phyloP scores from a whole-genome alignment of 306 rosid genomes.

The Rosa rugosa region DNA sequence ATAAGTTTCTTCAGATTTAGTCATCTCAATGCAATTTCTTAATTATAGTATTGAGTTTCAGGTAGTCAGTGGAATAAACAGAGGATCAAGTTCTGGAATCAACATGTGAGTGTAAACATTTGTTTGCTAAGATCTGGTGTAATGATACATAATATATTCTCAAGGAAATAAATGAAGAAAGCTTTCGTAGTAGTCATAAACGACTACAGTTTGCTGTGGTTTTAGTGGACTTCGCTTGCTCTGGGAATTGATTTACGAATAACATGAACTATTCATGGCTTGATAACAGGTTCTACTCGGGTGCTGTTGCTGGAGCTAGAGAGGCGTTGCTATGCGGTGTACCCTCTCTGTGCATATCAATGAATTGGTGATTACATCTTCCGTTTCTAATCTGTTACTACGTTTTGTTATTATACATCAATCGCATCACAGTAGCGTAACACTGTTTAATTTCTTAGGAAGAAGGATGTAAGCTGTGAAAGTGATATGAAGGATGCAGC shows the following conservation, averaged over 20 bases:
- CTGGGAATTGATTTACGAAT: not conserved
- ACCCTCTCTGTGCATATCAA: constrained; percentile 50
- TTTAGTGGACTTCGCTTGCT: not conserved
- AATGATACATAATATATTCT: not conserved
- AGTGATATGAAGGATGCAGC: constrained; percentile 47
- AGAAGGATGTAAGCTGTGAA: constrained; percentile 43
- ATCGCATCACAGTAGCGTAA: not conserved
- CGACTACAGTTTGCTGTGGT: not conserved
- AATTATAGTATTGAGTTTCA: constrained; percentile 6
- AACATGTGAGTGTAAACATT: constrained; percentile 38
- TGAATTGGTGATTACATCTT: constrained; percentile 41
- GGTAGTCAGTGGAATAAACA: constrained; percentile 60
- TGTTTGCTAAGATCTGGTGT: not conserved
- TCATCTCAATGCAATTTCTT: not conserved
- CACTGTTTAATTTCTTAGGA: constrained; percentile 26
- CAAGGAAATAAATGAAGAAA: not conserved
- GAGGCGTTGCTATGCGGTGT: constrained; percentile 59
- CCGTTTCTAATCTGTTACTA: not conserved
- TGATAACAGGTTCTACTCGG: constrained; percentile 43
- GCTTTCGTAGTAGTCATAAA: not conserved
- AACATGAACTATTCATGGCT: not conserved
- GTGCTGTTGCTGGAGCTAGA: constrained; percentile 59
- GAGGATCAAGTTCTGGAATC: constrained; percentile 52
- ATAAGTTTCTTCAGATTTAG: not conserved
- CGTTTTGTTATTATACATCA: not conserved